Conservation (phyloP, 2,329 filamentous ascomycete species). For the Fusarium falciforme region DNA sequence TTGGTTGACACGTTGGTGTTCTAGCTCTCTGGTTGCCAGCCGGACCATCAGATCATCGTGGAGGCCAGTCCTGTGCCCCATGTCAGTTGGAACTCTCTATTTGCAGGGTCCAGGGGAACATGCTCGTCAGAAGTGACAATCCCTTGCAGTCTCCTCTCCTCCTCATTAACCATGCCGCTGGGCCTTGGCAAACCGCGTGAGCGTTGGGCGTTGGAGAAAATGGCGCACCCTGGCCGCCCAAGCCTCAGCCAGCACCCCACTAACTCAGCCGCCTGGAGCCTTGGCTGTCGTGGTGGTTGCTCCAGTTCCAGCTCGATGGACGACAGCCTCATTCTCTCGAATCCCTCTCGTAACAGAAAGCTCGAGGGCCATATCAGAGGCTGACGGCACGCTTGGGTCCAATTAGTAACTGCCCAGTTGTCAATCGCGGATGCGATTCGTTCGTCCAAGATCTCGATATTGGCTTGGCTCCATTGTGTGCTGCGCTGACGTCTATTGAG, state of each 20-base stretch:
- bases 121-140: constrained; percentile 1
- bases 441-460: not conserved
- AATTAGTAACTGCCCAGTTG: not conserved
- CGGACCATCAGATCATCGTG: not conserved
- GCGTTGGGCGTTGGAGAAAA: constrained; percentile 28
- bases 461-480: not conserved
- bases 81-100: constrained; percentile 5
- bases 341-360: not conserved
- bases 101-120: constrained; percentile 9
- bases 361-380: not conserved
- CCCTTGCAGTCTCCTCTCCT: not conserved
- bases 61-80: not conserved
- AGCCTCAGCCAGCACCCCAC: constrained; percentile 1
- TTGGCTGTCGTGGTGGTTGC: not conserved
- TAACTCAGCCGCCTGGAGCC: constrained; percentile 1
- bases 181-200: constrained; percentile 12
- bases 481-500: not conserved
- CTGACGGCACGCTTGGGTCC: not conserved
- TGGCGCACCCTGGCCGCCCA: constrained; percentile 21
- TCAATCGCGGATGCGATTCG: not conserved
- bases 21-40: constrained; percentile 1
- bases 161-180: constrained; percentile 5
- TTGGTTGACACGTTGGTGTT: not conserved
- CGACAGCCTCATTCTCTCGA: constrained; percentile 8
- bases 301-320: not conserved